Percentiles rank a stretch among this genome's conserved stretches.
Evolutionary conservation across 2,329 filamentous ascomycete genomes (phyloP).

Genomic region (Mariannaea sp.): DNA sequence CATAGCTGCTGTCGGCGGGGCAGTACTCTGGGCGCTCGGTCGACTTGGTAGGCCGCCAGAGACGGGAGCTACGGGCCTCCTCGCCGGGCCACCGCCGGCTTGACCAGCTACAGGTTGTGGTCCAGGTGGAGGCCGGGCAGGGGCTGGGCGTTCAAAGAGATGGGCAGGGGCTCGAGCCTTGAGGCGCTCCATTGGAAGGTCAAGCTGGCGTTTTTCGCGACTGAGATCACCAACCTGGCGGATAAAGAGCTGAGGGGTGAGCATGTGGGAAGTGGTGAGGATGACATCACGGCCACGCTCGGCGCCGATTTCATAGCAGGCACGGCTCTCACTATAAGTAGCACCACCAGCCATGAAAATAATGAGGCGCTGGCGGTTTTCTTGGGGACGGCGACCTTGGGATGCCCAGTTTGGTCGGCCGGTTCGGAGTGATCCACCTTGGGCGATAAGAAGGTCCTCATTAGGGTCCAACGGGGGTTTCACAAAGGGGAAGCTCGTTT

Average conservation of each 20-base stretch:
- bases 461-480: slow-evolving; percentile 70
- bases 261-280: slow-evolving; percentile 89
- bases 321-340: slow-evolving; percentile 86
- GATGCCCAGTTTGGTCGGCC: slow-evolving; percentile 96
- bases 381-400: slow-evolving; percentile 70
- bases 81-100: slow-evolving; percentile 30
- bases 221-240: slow-evolving; percentile 82
- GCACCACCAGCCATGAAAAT: slow-evolving; percentile 96
- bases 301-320: slow-evolving; percentile 84
- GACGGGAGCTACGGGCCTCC: slow-evolving; percentile 28
- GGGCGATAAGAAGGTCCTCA: slow-evolving; percentile 59
- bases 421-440: slow-evolving; percentile 79
- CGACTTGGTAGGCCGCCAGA: slow-evolving; percentile 38
- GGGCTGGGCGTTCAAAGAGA: slow-evolving; percentile 75
- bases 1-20: slow-evolving; percentile 58
- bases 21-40: slow-evolving; percentile 32
- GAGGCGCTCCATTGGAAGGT: slow-evolving; percentile 80
- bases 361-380: slow-evolving; percentile 88
- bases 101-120: slow-evolving; percentile 24
- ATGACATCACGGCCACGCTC: slow-evolving; percentile 80
- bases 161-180: slow-evolving; percentile 83
- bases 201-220: slow-evolving; percentile 73
- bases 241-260: slow-evolving; percentile 81
- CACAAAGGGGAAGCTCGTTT: slow-evolving; percentile 71
- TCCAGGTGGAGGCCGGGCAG: slow-evolving; percentile 50